Percentiles rank a stretch among this genome's conserved stretches.
These are phyloP conservation scores for Xylaria sp. DNA, from an alignment of 2,329 filamentous ascomycete genomes.

Conservation along the genomic window DNA sequence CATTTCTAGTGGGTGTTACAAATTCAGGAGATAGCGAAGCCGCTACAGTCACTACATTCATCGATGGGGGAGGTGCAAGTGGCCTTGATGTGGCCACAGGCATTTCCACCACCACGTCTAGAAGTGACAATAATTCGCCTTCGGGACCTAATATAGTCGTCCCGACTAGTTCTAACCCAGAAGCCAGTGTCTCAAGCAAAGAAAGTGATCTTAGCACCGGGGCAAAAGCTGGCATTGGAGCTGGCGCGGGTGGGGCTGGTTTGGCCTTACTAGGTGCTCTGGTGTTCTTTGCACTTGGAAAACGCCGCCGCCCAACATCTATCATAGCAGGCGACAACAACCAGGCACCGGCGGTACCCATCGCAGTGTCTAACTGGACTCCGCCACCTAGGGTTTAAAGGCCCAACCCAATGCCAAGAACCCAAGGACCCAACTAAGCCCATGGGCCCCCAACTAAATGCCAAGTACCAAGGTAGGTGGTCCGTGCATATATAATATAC, in stretches of 20 bases:
- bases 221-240: slow-evolving; percentile 22
- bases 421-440: no score
- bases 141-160: background rate
- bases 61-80: slow-evolving; percentile 6
- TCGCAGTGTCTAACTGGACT: slow-evolving; percentile 4
- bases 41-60: background rate
- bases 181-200: background rate
- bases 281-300: slow-evolving; percentile 21
- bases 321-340: background rate
- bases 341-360: background rate
- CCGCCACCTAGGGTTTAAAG: no score
- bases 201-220: slow-evolving; percentile 11
- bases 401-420: no score
- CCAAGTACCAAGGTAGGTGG: no score
- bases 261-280: slow-evolving; percentile 16
- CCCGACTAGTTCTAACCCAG: background rate
- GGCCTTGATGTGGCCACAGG: background rate
- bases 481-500: no score
- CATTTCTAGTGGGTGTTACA: background rate
- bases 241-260: slow-evolving; percentile 12
- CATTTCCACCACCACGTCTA: background rate
- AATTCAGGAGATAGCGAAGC: background rate
- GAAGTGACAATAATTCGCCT: background rate
- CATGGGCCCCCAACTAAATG: no score
- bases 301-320: slow-evolving; percentile 9